Conservation (phyloP, 305 asterid species). For the Fraxinus albicans region DNA sequence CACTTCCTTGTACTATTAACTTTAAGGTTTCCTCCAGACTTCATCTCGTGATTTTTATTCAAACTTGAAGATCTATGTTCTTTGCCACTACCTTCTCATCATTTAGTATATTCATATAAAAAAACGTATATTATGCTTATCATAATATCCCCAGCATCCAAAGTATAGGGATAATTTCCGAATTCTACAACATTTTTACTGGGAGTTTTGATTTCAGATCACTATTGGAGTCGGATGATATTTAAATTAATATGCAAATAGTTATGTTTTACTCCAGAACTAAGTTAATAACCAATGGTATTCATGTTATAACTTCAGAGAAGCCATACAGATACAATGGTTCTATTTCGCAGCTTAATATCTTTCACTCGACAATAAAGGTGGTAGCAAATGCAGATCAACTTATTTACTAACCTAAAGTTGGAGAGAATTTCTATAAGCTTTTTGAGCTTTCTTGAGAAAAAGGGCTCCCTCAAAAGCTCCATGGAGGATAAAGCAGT, state of each 20-base stretch:
- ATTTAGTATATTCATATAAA: neutral
- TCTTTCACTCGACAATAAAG: neutral
- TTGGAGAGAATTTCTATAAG: conserved; percentile 69
- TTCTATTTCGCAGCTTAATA: neutral
- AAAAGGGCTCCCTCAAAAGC: conserved; percentile 71
- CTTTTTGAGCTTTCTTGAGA: conserved; percentile 73
- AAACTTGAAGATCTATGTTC: neutral
- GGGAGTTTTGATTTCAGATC: neutral
- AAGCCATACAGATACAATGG: neutral
- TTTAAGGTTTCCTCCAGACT: neutral
- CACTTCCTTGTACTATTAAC: neutral
- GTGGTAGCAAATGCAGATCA: conserved; percentile 18
- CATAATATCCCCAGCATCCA: neutral
- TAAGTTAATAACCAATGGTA: neutral
- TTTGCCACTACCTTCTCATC: neutral
- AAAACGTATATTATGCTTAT: neutral
- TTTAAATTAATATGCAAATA: neutral
- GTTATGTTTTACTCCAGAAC: neutral
- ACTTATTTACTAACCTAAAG: conserved; percentile 58
- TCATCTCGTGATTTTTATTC: neutral
- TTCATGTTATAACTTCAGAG: conserved; percentile 4
- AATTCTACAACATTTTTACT: neutral
- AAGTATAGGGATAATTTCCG: neutral
- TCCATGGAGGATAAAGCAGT: conserved; percentile 61
- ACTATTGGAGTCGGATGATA: neutral